Conservation (phyloP, 2,329 filamentous ascomycete genomes). For the Trichoderma endophyticum region DNA sequence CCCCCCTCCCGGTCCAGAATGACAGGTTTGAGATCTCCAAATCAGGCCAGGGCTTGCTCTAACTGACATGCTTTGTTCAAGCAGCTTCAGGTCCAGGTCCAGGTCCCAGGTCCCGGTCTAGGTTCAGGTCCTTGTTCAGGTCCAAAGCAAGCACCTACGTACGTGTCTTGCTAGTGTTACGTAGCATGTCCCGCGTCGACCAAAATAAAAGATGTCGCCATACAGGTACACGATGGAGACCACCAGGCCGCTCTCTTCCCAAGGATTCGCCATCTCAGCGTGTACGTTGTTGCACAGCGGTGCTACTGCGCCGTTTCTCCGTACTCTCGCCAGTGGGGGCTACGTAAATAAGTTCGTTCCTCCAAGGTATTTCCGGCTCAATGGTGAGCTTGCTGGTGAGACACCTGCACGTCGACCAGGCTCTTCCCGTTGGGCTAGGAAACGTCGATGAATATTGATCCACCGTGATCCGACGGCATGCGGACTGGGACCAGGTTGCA, state of each 20-base stretch:
- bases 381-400: constrained; percentile 16
- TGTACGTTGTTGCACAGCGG: constrained; percentile 1
- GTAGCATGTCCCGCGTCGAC: constrained; percentile 3
- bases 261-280: neutral
- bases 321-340: constrained; percentile 1
- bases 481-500: constrained; percentile 1
- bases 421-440: constrained; percentile 6
- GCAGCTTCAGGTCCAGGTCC: neutral
- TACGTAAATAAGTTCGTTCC: constrained; percentile 7
- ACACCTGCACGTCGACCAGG: constrained; percentile 10
- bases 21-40: constrained; percentile 10
- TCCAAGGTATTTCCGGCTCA: constrained; percentile 15
- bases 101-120: neutral
- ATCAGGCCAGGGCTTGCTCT: neutral
- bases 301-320: neutral
- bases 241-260: neutral
- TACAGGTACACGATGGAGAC: neutral
- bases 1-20: neutral
- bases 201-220: neutral
- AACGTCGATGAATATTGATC: constrained; percentile 10
- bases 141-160: neutral
- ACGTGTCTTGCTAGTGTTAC: neutral
- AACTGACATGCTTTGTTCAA: neutral
- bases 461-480: constrained; percentile 18
- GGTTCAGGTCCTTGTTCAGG: neutral